Percentiles rank a stretch among this genome's conserved stretches.
These are phyloP conservation scores for Cryptococcus depauperatus DNA, from an alignment of 1,284 basidiomycete species.

Conservation along the genomic window DNA sequence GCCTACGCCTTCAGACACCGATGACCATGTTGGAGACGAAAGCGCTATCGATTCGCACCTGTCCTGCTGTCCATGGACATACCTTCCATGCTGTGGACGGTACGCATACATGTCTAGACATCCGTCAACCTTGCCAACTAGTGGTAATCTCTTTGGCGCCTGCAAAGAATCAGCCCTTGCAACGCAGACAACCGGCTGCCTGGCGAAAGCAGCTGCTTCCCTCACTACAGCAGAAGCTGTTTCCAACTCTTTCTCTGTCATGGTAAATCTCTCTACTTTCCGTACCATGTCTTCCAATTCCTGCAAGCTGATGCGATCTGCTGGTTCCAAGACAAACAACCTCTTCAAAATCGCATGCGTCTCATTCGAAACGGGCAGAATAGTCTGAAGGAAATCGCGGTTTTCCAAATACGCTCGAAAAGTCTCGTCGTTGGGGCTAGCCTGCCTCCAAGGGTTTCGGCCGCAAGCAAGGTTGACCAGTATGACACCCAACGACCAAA, in stretches of 20 bases:
- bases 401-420: slow-evolving; percentile 63
- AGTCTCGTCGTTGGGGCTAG: slow-evolving; percentile 61
- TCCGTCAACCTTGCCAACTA: too few relatives aligned
- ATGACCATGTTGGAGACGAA: slow-evolving; percentile 5
- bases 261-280: slow-evolving; percentile 59
- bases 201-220: slow-evolving; percentile 28
- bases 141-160: background rate
- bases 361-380: slow-evolving; percentile 55
- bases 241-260: slow-evolving; percentile 52
- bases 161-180: too few relatives aligned
- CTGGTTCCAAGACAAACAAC: slow-evolving; percentile 53
- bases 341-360: slow-evolving; percentile 52
- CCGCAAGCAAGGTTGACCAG: slow-evolving; percentile 86
- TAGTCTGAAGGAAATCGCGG: slow-evolving; percentile 57
- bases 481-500: slow-evolving; percentile 88
- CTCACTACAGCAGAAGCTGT: slow-evolving; percentile 42
- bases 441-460: slow-evolving; percentile 81
- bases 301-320: slow-evolving; percentile 53
- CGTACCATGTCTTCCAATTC: slow-evolving; percentile 57
- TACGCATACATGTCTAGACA: too few relatives aligned
- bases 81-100: too few relatives aligned
- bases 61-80: too few relatives aligned
- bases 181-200: too few relatives aligned
- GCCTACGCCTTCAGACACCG: slow-evolving; percentile 8
- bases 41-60: too few relatives aligned